Evolutionary conservation across 305 asterid species (phyloP).

Genomic region (Ilex paraguariensis): DNA sequence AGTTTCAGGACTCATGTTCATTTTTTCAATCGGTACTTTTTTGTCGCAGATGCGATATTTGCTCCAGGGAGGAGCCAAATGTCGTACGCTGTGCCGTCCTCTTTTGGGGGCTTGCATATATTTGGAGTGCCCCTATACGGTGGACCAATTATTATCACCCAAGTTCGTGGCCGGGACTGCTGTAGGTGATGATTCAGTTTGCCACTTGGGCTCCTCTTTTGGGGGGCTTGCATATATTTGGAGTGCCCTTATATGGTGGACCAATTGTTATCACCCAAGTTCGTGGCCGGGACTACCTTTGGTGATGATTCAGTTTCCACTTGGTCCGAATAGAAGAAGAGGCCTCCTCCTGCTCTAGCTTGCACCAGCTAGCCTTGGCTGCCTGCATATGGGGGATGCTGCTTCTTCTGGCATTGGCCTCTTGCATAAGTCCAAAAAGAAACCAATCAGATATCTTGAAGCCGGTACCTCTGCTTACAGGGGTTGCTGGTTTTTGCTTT

Average conservation of each 20-base stretch:
- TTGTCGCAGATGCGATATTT: constrained; percentile 99
- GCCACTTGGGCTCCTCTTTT: constrained; percentile 67
- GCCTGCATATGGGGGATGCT: constrained; percentile 61
- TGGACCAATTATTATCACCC: constrained; percentile 82
- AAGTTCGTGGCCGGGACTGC: constrained; percentile 72
- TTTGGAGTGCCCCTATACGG: constrained; percentile 69
- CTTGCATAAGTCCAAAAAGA: constrained; percentile 39
- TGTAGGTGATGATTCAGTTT: constrained; percentile 73
- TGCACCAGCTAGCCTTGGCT: constrained; percentile 71
- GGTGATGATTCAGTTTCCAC: constrained; percentile 78
- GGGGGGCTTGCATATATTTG: constrained; percentile 69
- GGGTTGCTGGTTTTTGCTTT: constrained; percentile 38
- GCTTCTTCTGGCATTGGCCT: constrained; percentile 75
- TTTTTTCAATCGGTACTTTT: constrained; percentile 50
- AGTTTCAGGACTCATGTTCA: constrained; percentile 44
- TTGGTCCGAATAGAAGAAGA: constrained; percentile 77
- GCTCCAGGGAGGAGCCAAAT: constrained; percentile 98
- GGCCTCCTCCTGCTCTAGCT: constrained; percentile 80
- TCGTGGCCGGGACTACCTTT: constrained; percentile 69
- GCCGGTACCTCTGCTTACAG: constrained; percentile 38
- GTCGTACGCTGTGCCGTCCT: constrained; percentile 95
- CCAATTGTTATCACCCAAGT: constrained; percentile 76
- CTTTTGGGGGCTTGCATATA: constrained; percentile 63
- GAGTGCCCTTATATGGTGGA: constrained; percentile 74
- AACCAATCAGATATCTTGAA: constrained; percentile 31